Conservation (phyloP, 2,329 filamentous ascomycete species). For the Penicillium sp. region DNA sequence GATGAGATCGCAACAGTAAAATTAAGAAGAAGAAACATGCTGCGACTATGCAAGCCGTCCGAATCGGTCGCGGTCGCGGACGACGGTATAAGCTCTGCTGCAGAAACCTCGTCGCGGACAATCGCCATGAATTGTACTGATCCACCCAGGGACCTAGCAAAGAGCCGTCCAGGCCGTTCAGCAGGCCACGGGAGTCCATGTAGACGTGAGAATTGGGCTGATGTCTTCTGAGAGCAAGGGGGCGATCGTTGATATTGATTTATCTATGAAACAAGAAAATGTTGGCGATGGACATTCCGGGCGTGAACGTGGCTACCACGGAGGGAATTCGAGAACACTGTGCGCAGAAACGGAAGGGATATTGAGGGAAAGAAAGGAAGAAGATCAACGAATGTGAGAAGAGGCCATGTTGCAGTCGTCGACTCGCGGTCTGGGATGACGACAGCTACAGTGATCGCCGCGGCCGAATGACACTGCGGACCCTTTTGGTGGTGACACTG, state of each 20-base stretch:
- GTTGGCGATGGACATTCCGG: constrained; percentile 22
- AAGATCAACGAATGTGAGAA: constrained; percentile 17
- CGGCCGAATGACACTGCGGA: background rate
- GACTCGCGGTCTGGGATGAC: constrained; percentile 17
- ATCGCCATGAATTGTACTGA: constrained; percentile 29
- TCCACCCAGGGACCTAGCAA: constrained; percentile 29
- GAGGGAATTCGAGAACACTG: background rate
- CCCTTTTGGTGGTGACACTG: background rate
- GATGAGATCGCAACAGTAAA: constrained; percentile 26
- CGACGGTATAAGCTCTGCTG: constrained; percentile 34
- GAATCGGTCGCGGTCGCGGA: constrained; percentile 32
- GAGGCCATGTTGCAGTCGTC: constrained; percentile 17
- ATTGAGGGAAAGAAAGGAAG: background rate
- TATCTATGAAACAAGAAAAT: constrained; percentile 12
- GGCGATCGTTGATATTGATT: constrained; percentile 14
- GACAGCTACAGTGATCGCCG: constrained; percentile 11
- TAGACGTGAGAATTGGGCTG: constrained; percentile 12
- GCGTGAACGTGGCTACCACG: constrained; percentile 8
- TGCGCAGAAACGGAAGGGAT: background rate
- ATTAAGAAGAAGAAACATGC: constrained; percentile 33
- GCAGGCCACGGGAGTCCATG: constrained; percentile 34
- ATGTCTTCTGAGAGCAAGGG: constrained; percentile 11
- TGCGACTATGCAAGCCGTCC: constrained; percentile 27
- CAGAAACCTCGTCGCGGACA: constrained; percentile 27
- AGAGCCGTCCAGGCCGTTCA: constrained; percentile 25